Evolutionary conservation across 2,329 filamentous ascomycete species (phyloP).

Genomic region (Fusarium sp.): DNA sequence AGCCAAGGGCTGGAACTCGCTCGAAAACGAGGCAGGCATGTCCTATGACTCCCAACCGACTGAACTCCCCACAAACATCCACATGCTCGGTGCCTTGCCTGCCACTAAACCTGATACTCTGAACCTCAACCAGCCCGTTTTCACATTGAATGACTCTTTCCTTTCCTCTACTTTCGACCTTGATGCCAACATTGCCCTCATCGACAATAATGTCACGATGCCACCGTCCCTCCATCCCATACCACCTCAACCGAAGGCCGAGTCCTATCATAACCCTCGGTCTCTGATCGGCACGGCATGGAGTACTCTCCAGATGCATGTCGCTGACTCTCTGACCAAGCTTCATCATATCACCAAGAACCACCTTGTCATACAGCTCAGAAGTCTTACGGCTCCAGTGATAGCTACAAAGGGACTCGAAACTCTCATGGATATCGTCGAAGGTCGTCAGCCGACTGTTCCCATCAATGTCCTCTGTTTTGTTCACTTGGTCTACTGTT

Average conservation of each 20-base stretch:
- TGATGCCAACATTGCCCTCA: conserved; percentile 50
- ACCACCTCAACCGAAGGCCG: conserved; percentile 36
- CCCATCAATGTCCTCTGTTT: conserved; percentile 61
- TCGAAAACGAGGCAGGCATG: conserved; percentile 45
- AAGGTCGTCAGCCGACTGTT: conserved; percentile 49
- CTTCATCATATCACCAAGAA: conserved; percentile 54
- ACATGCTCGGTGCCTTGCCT: conserved; percentile 45
- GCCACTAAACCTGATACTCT: conserved; percentile 43
- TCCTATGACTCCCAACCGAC: conserved; percentile 46
- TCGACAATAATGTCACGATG: conserved; percentile 44
- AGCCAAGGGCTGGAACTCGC: conserved; percentile 36
- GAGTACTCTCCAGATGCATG: conserved; percentile 58
- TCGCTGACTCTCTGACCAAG: conserved; percentile 56
- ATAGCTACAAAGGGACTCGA: conserved; percentile 56
- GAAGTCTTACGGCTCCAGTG: conserved; percentile 49
- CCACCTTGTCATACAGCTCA: conserved; percentile 53
- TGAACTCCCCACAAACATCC: conserved; percentile 57
- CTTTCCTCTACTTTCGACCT: conserved; percentile 49
- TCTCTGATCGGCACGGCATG: conserved; percentile 56
- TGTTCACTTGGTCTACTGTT: conserved; percentile 61
- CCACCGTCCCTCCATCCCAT: conserved; percentile 15
- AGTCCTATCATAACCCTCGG: conserved; percentile 39
- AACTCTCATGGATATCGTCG: conserved; percentile 52
- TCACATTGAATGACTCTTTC: conserved; percentile 49
- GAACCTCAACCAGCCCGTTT: conserved; percentile 49